Base-by-base conservation (phyloP, 2,329 filamentous ascomycete species). In the Chaetomium globosum region DNA sequence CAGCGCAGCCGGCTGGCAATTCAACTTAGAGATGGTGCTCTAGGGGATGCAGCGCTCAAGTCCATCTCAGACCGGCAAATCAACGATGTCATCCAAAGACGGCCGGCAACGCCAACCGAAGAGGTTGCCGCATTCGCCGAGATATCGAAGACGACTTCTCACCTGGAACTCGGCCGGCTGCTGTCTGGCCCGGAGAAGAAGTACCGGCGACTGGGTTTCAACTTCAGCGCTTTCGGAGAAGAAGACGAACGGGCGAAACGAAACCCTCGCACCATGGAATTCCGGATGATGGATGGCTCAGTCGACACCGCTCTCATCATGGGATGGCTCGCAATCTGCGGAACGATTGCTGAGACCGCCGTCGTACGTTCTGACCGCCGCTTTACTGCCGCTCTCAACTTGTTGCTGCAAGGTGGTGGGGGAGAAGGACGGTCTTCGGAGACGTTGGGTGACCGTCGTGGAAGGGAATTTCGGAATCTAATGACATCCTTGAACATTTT, bases 171-270 rank as follows among this genome's bases (percentile, higher is more conserved):
- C 5, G 78, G 77, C 8, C 69, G 67, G 55, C 69, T 79, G 30
- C 71, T 80, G 13, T 78, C 77, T 1, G 77, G 78, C 0, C 64
- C 71, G 0, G 70, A 71, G 36, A 72, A 70, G 39, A 72, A 73
- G 61, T 74, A 76, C 67, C 73, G 76, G 0, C 74, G 77, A 5
- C 74, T 79, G 3, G 77, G 78, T 1, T 78, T 79, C 72, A 79
- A 79, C 69, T 80, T 80, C 55, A 77, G 77, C 64, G 74, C 76
- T 1, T 77, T 79, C 53, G 76, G 74, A 1, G 68, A 72, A 31
- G 77, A 78, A 55, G 76, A 77, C 62, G 76, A 76, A 51, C 70
- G 75, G 1, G 73, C 76, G 0, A 61, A 69, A 6, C 72, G 65
- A 13, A 76, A 74, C 30, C 77, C 77, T 0, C 72, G 74, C 43